Base-by-base conservation (phyloP, 495 filamentous ascomycete genomes). In the Aspergillus affinis region DNA sequence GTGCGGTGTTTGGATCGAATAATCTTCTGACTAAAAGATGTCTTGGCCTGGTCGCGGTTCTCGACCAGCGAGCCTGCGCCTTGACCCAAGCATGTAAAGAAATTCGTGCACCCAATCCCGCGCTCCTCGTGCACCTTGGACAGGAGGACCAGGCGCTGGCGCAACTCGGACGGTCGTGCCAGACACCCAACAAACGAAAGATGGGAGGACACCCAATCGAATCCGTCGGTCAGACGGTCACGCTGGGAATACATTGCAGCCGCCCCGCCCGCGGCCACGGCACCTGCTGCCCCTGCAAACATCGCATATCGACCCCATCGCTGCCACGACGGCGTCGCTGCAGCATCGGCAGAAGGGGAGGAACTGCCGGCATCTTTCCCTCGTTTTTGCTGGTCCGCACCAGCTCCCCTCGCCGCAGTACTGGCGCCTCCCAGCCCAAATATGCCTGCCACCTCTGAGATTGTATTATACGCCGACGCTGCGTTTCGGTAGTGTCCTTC, bases 101-200 rank as follows among this genome's bases (percentile, higher is more conserved):
- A 81, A 65, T 95, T 89, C 27, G 83, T 84, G 64, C 90, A 93
- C 3, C 88, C 86, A 30, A 96, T 81, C 8, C 79, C 74, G 18
- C 76, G 72, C 45, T 78, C 78, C 56, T 70, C 68, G 44, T 84
- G 78, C 10, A 93, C 72, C n/a, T 75, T 73, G 15, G 82, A 76
- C 68, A 91, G 77, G 1, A 61, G 63, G 4, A 48, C 70, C 21
- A 95, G 76, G 6, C 94, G 84, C 59, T 81, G 79, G 48, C 84
- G 82, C 32, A 98, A 73, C 62, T 97, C 93, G 55, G 90, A 85
- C 9, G 82, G 83, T 21, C 91, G 85, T 59, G 88, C 86, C 4
- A 98, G 81, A 67, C 90, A 93, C 1, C 93, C 92, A 2, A 98
- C 88, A 65, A 98, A 98, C 69, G 93, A 92, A n/a, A 98, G 85